Evolutionary conservation across 176 grass and related monocot species (phyloP), one percentile per base, ranked within the genome.

Genomic region (Musa itinerans): DNA sequence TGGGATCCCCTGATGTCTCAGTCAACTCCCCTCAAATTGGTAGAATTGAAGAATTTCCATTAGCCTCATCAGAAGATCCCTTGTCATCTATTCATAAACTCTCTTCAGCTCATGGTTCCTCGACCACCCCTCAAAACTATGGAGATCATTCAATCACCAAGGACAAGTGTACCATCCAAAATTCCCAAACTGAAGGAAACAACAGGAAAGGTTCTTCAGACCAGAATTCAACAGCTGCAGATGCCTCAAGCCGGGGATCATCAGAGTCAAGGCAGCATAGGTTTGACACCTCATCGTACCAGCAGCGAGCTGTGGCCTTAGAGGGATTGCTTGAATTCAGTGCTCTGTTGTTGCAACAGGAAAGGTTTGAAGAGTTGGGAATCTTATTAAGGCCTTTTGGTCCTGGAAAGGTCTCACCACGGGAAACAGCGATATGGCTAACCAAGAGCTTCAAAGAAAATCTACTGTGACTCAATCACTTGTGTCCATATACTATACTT

Each of bases 301-400:
- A 87, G 75, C 89, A 96, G 80, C 83, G 92, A 79, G 85, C 92
- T 17, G 87, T 89, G 72, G 92, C 92, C 11, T 80, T 96, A 16
- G 92, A 96, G 53, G 89, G 92, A 1, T 76, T 96, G 78, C 92
- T 96, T 58, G 92, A 96, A 55, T 96, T 96, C 83, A 96, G 92
- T 75, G 92, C 89, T 1, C 92, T 89, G 49, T 75, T 96, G 63
- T 84, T 96, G 48, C 87, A 89, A 53, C 89, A 96, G 55, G 89
- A 89, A 75, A 89, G 89, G 51, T 88, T 92, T 71, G 87, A 96
- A 34, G 92, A 92, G 85, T 53, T 96, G 57, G 89, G 87, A 29
- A 85, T 96, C 51, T 80, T 96, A 57, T 78, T 96, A 58, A 92
- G 87, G 83, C 89, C 87, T 50, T 96, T 96, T 8, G 92, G 92